Base-by-base conservation (phyloP, 352 stramenopile species). In the Phytopythium aichiense region DNA sequence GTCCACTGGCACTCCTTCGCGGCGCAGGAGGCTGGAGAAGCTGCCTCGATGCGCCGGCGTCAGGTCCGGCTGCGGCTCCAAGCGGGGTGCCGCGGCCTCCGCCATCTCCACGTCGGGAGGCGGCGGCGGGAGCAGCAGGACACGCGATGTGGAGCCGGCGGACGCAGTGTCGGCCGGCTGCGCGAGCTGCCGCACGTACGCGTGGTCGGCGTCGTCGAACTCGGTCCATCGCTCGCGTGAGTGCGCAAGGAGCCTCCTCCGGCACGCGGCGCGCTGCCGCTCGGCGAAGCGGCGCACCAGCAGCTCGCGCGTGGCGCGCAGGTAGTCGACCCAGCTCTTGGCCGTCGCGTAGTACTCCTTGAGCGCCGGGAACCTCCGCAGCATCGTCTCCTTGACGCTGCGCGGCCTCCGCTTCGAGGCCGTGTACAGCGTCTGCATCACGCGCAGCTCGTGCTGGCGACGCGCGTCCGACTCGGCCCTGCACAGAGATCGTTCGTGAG, bases 1-100 rank as follows among this genome's bases (percentile, higher is more conserved):
- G 23, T 87, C 77, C 28, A 80, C 71, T 33, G 73, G 49, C 13
- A 87, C 73, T 28, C 77, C 77, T 59, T 76, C 72, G 63, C 63
- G 73, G 4, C 71, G 72, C 46, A 87, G 72, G 48, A 87, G 48
- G 5, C 59, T 76, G 2, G 67, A 66, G 57, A 87, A 85, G 52
- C 69, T 76, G 22, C 76, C 77, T 69, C 66, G 69, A 23, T 65
- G 71, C 55, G 73, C 28, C 50, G 72, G 69, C 7, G 71, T 77
- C 16, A 87, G 67, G 61, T 80, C 51, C 2, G 73, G 75, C 20
- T 49, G 28, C 3, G 63, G 63, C 8, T 31, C 22, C 2, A 42
- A 23, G 6, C 30, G 25, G 9, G 20, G 25, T 7, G 45, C 22
- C 16, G 6, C 35, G 7, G 3, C 11, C 13, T 8, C 8, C 7